These are phyloP conservation scores for Trichoderma arundinaceum DNA, from an alignment of 2,329 filamentous ascomycete species.

Conservation along the genomic window DNA sequence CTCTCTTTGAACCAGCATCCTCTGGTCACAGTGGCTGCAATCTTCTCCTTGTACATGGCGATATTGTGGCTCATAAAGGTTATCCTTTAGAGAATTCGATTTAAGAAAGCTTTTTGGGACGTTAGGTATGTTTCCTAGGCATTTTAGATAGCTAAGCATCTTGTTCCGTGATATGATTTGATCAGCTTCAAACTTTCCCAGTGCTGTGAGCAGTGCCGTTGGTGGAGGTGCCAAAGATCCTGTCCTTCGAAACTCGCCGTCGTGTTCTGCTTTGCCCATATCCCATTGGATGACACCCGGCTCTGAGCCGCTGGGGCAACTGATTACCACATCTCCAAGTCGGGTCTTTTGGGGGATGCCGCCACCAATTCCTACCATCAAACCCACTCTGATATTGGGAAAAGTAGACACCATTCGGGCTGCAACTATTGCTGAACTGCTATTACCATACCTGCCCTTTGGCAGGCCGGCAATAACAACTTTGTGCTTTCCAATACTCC, in stretches of 20 bases:
- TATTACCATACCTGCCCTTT: constrained; percentile 41
- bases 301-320: constrained; percentile 10
- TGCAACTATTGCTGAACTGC: constrained; percentile 41
- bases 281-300: constrained; percentile 33
- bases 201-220: constrained; percentile 15
- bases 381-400: constrained; percentile 35
- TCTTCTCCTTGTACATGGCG: neutral
- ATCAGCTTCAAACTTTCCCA: constrained; percentile 16
- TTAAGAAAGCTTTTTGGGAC: constrained; percentile 4
- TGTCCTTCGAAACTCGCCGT: constrained; percentile 6
- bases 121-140: neutral
- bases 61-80: neutral
- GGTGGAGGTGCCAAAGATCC: constrained; percentile 21
- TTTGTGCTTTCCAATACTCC: constrained; percentile 40
- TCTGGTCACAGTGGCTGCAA: constrained; percentile 13
- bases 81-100: neutral
- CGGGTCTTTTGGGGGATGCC: constrained; percentile 33
- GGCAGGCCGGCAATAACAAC: constrained; percentile 43
- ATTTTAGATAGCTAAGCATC: constrained; percentile 3
- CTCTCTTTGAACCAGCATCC: neutral
- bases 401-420: constrained; percentile 44
- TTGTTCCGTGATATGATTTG: constrained; percentile 1
- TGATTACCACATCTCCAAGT: constrained; percentile 37
- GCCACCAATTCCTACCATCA: constrained; percentile 38
- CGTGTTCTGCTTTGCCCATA: constrained; percentile 25